A percentile compares a stretch with the other conserved stretches of the same genome.
Conservation (phyloP, 1,139 yeast species). For the Hemisphaericaspora xylofermentans region DNA sequence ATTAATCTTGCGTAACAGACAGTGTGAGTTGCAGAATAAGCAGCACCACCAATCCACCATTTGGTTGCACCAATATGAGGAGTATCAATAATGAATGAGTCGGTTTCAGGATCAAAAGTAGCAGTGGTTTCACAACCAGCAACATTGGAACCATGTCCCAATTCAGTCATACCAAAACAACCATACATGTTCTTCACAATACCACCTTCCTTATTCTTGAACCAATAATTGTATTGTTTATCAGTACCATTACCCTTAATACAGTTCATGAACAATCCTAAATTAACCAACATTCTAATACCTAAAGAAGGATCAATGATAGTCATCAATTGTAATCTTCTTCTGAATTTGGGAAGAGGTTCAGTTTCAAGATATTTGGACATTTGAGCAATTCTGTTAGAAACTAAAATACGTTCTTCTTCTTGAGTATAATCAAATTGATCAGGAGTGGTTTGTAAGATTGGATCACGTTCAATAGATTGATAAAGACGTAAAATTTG, state of each 20-base stretch:
- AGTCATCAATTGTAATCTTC: constrained; percentile 42
- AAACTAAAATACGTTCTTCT: constrained; percentile 46
- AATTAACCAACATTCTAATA: constrained; percentile 50
- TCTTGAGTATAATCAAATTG: constrained; percentile 41
- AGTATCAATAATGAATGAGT: constrained; percentile 74
- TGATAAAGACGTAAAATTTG: constrained; percentile 35
- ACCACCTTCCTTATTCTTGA: constrained; percentile 67
- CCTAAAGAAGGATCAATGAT: constrained; percentile 51
- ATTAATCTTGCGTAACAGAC: constrained; percentile 79
- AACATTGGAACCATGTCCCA: constrained; percentile 92
- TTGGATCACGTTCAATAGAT: constrained; percentile 52
- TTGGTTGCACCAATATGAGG: constrained; percentile 91
- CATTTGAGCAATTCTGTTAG: constrained; percentile 42
- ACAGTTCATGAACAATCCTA: constrained; percentile 50
- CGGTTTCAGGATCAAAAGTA: constrained; percentile 62
- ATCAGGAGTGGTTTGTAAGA: constrained; percentile 35
- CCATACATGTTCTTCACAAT: constrained; percentile 72
- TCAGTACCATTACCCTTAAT: constrained; percentile 52
- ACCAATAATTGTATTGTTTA: constrained; percentile 69
- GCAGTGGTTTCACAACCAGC: constrained; percentile 94
- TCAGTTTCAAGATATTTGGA: constrained; percentile 47
- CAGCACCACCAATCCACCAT: constrained; percentile 99
- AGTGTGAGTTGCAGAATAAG: constrained; percentile 86
- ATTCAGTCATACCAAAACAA: constrained; percentile 92
- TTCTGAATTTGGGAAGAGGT: constrained; percentile 33